These are phyloP conservation scores for Coemansia sp. DNA, from an alignment of 192 early-diverging fungal species.

Conservation along the genomic window DNA sequence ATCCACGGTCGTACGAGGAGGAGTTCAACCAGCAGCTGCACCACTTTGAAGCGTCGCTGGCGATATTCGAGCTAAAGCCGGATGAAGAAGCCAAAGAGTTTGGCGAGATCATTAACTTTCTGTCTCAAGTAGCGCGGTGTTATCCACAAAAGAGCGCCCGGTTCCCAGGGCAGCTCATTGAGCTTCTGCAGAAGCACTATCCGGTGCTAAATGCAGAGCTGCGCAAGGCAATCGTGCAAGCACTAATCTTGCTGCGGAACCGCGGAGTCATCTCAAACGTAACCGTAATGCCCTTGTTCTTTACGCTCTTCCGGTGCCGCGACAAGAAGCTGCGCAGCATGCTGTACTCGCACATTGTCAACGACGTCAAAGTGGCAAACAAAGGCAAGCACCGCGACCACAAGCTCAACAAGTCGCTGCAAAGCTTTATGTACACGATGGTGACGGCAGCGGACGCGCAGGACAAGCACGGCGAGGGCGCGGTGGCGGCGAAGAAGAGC, in stretches of 20 bases:
- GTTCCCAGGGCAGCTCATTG: slow-evolving; percentile 84
- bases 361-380: slow-evolving; percentile 93
- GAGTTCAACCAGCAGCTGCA: slow-evolving; percentile 93
- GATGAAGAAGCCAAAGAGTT: slow-evolving; percentile 77
- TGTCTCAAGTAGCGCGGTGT: slow-evolving; percentile 84
- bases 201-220: slow-evolving; percentile 79
- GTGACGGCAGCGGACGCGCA: slow-evolving; percentile 68
- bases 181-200: slow-evolving; percentile 79
- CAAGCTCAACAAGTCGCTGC: slow-evolving; percentile 95
- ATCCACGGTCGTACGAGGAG: slow-evolving; percentile 86
- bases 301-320: slow-evolving; percentile 89
- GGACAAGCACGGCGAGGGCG: slow-evolving; percentile 66
- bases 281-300: slow-evolving; percentile 85
- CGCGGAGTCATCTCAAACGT: slow-evolving; percentile 69
- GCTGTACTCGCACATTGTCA: slow-evolving; percentile 92
- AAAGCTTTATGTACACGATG: slow-evolving; percentile 98
- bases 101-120: slow-evolving; percentile 85
- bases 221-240: slow-evolving; percentile 85
- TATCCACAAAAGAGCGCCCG: slow-evolving; percentile 77
- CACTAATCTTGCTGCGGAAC: slow-evolving; percentile 86
- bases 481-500: slow-evolving; percentile 93
- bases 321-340: slow-evolving; percentile 89
- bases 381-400: slow-evolving; percentile 88
- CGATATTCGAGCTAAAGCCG: slow-evolving; percentile 88
- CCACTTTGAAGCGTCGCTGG: slow-evolving; percentile 85